Conservation (phyloP, 202 grass and related monocot genomes). For the Digitaria exilis region DNA sequence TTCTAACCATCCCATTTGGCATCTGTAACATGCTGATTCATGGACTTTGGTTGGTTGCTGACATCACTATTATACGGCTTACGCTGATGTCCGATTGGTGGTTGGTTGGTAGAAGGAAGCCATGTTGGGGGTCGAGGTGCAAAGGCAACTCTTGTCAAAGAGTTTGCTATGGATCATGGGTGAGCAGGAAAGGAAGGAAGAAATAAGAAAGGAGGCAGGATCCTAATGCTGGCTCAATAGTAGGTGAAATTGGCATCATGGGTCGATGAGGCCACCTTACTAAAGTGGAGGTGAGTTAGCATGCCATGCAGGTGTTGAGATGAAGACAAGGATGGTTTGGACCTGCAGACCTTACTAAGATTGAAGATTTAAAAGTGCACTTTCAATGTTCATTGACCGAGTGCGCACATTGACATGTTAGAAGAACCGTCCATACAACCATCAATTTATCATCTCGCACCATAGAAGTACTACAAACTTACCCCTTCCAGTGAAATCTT, state of each 20-base stretch:
- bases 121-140: neutral
- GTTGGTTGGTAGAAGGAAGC: neutral
- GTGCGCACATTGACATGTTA: neutral
- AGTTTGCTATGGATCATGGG: neutral
- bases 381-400: neutral
- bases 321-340: neutral
- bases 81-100: neutral
- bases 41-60: neutral
- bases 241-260: neutral
- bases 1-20: neutral
- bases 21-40: neutral
- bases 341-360: neutral
- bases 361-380: neutral
- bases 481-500: slow-evolving; percentile 96
- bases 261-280: neutral
- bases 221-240: neutral
- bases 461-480: slow-evolving; percentile 16
- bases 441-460: neutral
- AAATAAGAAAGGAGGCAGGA: neutral
- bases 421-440: neutral
- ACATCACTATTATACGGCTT: neutral
- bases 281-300: neutral
- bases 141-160: neutral
- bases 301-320: neutral
- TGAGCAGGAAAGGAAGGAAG: neutral